Evolutionary conservation across 768 basidiomycete species (phyloP), one percentile per base, ranked within the genome.

Genomic region (Neoboletus magnificus): DNA sequence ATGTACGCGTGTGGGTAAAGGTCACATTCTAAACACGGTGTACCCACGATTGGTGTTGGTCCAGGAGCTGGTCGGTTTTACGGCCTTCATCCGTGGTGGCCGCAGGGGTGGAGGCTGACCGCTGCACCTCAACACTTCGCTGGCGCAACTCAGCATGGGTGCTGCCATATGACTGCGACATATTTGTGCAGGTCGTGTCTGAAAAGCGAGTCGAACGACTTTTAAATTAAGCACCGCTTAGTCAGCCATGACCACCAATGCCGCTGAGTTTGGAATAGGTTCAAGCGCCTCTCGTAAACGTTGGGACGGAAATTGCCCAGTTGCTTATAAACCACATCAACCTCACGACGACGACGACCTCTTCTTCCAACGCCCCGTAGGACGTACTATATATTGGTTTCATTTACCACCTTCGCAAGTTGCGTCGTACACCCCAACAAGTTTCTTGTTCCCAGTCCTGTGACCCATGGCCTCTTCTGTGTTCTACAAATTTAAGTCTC

Each of bases 401-500:
- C 57, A 33, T 60, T 47, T 35, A 48, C 47, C 22, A 27, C 36
- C 27, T 15, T 27, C 54, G 22, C 27, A 12, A 30, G 44, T 58
- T 60, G 59, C 58, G 27, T 56, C 59, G 59, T 63, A 52, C 58
- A 54, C 30, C 46, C 33, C 59, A 48, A 43, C 62, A 55, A 44
- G 37, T 60, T 59, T 50, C n/a, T 50, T 52, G 39, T 48, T 45
- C 48, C 43, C 51, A 45, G 54, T 55, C 40, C 41, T 62, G 57
- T 61, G 50, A 30, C 30, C 52, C 59, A 89, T 89, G 91, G 84
- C 91, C 66, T 96, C 94, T 68, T 93, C 92, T 75, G 93, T 98
- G 71, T 97, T 93, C 77, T 98, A 96, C 86, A 90, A 89, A 77
- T 99, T 97, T 87, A 91, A 86, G 73, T 93, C 93, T 62, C 88